A percentile compares a stretch with the other conserved stretches of the same genome.
These are phyloP conservation scores for Mrakia gelida DNA, from an alignment of 768 basidiomycete species.

Conservation along the genomic window DNA sequence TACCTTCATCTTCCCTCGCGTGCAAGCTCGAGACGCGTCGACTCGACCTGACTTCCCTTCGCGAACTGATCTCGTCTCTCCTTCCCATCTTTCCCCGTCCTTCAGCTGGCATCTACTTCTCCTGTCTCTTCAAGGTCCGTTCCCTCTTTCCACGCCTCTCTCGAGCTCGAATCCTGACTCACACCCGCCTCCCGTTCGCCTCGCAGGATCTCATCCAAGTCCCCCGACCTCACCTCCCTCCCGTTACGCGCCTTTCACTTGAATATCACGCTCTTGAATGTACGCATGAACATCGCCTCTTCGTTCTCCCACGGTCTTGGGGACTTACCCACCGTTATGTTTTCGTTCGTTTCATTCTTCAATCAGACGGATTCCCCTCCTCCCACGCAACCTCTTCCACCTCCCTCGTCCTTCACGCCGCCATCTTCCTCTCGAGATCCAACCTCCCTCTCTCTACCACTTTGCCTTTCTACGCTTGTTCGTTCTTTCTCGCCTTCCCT, in stretches of 20 bases:
- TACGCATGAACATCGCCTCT: slow-evolving; percentile 32
- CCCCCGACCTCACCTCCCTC: slow-evolving; percentile 84
- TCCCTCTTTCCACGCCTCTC: neutral
- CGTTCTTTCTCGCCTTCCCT: neutral
- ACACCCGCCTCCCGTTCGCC: slow-evolving; percentile 4
- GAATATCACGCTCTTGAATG: slow-evolving; percentile 30
- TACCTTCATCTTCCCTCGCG: neutral
- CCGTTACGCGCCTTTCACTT: slow-evolving; percentile 69
- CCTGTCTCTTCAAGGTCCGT: slow-evolving; percentile 62
- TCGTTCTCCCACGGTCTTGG: slow-evolving; percentile 4
- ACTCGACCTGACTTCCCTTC: slow-evolving; percentile 53
- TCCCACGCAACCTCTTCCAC: slow-evolving; percentile 84
- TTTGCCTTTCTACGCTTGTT: neutral
- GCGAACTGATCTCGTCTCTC: slow-evolving; percentile 53
- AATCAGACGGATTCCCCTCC: slow-evolving; percentile 89
- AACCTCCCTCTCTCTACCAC: neutral
- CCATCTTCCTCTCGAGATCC: slow-evolving; percentile 22
- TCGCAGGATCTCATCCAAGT: slow-evolving; percentile 79
- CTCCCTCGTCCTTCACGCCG: slow-evolving; percentile 82
- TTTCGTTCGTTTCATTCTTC: slow-evolving; percentile 69
- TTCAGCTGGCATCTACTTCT: slow-evolving; percentile 72
- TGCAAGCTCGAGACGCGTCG: neutral
- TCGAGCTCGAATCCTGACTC: neutral
- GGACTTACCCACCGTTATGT: no score
- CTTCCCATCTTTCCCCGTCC: no score